Evolutionary conservation across 495 filamentous ascomycete species (phyloP).

Genomic region (Letharia columbiana): DNA sequence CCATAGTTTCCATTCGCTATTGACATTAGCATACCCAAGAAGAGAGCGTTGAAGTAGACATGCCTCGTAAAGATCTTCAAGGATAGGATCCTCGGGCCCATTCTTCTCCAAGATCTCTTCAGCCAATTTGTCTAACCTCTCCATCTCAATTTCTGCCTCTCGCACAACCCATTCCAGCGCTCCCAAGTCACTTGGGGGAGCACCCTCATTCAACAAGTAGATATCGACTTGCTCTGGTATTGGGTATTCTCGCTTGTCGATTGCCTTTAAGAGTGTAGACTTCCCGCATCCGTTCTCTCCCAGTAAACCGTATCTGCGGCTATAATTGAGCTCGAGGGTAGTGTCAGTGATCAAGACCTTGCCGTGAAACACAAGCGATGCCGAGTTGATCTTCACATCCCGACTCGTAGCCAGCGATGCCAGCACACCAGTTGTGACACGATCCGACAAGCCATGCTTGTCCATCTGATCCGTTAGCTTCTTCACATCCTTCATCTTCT

Average conservation of each 20-base stretch:
- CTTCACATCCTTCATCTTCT: conserved; percentile 72
- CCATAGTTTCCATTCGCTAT: conserved; percentile 97
- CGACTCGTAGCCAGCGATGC: conserved; percentile 72
- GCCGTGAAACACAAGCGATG: conserved; percentile 92
- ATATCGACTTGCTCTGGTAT: conserved; percentile 97
- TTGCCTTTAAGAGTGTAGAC: conserved; percentile 91
- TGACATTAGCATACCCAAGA: conserved; percentile 28
- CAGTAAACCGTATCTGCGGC: conserved; percentile 85
- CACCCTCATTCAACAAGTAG: conserved; percentile 96
- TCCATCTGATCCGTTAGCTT: conserved; percentile 84
- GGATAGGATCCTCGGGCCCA: conserved; percentile 80
- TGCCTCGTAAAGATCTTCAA: conserved; percentile 96
- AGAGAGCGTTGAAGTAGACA: conserved; percentile 27
- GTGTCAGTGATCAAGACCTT: conserved; percentile 91
- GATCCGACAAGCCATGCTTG: conserved; percentile 90
- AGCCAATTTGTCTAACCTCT: conserved; percentile 73
- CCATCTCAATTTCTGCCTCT: conserved; percentile 91
- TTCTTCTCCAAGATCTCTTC: conserved; percentile 87
- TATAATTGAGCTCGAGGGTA: conserved; percentile 86
- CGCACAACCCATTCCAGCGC: conserved; percentile 95
- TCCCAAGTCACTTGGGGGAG: conserved; percentile 78
- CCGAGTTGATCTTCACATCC: conserved; percentile 94
- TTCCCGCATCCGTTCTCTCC: conserved; percentile 99
- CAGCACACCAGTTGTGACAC: conserved; percentile 96
- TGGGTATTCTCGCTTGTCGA: conserved; percentile 86